phyloP scores from a whole-genome alignment of 179 eudicot species.

The Patellifolia procumbens region DNA sequence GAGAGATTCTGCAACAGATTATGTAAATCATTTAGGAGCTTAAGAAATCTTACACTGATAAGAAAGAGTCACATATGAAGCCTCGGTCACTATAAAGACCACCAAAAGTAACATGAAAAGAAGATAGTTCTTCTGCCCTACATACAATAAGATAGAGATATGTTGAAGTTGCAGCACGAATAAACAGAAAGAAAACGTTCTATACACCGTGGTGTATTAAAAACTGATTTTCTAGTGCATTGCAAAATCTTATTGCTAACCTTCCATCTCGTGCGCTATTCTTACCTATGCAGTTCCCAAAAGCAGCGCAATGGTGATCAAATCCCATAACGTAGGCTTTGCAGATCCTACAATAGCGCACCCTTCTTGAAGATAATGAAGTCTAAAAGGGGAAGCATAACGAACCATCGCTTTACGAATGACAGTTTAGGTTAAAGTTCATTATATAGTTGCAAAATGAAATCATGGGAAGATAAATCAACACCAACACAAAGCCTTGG shows the following conservation, averaged over 20 bases:
- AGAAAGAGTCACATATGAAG: slow-evolving; percentile 47
- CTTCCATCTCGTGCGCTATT: slow-evolving; percentile 13
- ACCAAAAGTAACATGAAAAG: slow-evolving; percentile 58
- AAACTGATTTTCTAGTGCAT: no score
- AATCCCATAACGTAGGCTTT: slow-evolving; percentile 64
- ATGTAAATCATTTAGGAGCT: background rate
- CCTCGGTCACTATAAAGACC: slow-evolving; percentile 60
- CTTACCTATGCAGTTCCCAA: slow-evolving; percentile 89
- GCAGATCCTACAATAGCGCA: slow-evolving; percentile 65
- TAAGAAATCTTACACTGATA: slow-evolving; percentile 51
- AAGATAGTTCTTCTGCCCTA: slow-evolving; percentile 63
- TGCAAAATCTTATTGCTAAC: background rate
- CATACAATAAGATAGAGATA: slow-evolving; percentile 22
- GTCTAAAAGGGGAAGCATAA: slow-evolving; percentile 28
- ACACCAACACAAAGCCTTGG: no score
- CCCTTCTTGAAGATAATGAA: slow-evolving; percentile 41
- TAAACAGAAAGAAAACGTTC: background rate
- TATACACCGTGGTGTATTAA: no score
- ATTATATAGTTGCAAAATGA: slow-evolving; percentile 1
- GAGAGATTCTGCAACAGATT: background rate
- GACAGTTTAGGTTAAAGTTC: background rate
- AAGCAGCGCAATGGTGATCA: slow-evolving; percentile 94
- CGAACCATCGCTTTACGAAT: slow-evolving; percentile 4
- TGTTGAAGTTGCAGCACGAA: background rate
- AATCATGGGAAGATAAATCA: background rate